Percentiles rank a stretch among this genome's conserved stretches.
Conservation (phyloP, 352 stramenopile species). For the Globisporangium rhizosaccharum region DNA sequence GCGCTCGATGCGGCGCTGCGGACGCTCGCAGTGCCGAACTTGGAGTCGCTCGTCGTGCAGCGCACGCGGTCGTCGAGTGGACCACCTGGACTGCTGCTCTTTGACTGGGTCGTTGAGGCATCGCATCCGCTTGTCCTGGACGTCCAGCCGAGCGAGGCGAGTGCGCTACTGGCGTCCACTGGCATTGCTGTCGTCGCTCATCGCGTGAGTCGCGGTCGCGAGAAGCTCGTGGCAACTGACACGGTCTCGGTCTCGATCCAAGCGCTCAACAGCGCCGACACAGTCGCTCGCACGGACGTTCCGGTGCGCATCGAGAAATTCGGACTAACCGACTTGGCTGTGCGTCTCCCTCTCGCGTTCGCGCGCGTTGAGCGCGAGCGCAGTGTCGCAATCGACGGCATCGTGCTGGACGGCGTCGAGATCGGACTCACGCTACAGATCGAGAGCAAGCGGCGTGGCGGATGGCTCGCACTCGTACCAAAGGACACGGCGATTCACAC, state of each 20-base stretch:
- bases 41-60: constrained; percentile 4
- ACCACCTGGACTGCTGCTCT: background rate
- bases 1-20: constrained; percentile 10
- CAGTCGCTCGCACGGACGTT: background rate
- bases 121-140: constrained; percentile 8
- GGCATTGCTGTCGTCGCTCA: background rate
- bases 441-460: background rate
- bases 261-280: background rate
- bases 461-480: constrained; percentile 4
- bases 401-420: constrained; percentile 10
- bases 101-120: constrained; percentile 10
- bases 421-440: constrained; percentile 9
- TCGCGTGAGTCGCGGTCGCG: constrained; percentile 5
- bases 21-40: background rate
- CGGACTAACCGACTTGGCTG: constrained; percentile 1
- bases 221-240: constrained; percentile 4
- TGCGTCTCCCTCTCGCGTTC: constrained; percentile 5
- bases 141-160: background rate
- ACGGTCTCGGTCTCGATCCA: constrained; percentile 5
- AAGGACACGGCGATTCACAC: background rate
- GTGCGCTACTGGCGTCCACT: background rate
- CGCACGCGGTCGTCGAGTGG: background rate
- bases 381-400: constrained; percentile 5
- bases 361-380: constrained; percentile 6
- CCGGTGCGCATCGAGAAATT: constrained; percentile 5